Evolutionary conservation across 1,284 basidiomycete genomes (phyloP).

Genomic region (Ganoderma meredithae): DNA sequence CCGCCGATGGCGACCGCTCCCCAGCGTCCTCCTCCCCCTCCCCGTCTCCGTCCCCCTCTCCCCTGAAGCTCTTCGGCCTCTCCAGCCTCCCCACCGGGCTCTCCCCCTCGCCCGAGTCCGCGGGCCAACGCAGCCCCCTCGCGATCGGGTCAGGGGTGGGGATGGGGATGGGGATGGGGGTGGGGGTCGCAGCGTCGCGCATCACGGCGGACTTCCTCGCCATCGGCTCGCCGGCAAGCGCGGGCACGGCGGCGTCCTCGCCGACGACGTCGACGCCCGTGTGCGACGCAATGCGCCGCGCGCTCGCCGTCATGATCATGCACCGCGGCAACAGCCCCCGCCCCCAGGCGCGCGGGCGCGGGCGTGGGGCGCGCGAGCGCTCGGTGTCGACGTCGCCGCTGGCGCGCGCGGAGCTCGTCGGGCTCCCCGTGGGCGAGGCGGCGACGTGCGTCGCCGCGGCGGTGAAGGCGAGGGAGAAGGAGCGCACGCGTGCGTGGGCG

Average conservation of each 20-base stretch:
- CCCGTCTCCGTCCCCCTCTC: too few relatives aligned
- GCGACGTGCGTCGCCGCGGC: neutral
- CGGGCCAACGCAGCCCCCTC: too few relatives aligned
- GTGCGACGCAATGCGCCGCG: constrained; percentile 5
- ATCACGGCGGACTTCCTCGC: neutral
- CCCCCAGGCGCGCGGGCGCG: too few relatives aligned
- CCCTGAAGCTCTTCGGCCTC: neutral
- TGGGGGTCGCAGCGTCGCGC: neutral
- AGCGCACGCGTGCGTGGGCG: neutral
- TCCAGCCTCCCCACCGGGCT: neutral
- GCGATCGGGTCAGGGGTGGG: too few relatives aligned
- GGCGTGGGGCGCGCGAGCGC: too few relatives aligned
- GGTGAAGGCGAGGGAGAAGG: constrained; percentile 2
- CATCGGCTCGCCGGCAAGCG: neutral
- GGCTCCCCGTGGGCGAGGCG: neutral
- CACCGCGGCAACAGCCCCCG: constrained; percentile 7
- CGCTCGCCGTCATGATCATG: constrained; percentile 8
- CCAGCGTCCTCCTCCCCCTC: too few relatives aligned
- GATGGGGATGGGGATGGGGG: too few relatives aligned
- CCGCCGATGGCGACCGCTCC: neutral
- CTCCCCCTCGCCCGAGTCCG: neutral
- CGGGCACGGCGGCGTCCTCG: neutral
- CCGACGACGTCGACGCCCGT: constrained; percentile 5
- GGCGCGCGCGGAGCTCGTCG: neutral
- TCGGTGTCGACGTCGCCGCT: neutral